A percentile compares a stretch with the other conserved stretches of the same genome.
phyloP scores from a whole-genome alignment of 768 basidiomycete species.

The Fomitopsis serialis region DNA sequence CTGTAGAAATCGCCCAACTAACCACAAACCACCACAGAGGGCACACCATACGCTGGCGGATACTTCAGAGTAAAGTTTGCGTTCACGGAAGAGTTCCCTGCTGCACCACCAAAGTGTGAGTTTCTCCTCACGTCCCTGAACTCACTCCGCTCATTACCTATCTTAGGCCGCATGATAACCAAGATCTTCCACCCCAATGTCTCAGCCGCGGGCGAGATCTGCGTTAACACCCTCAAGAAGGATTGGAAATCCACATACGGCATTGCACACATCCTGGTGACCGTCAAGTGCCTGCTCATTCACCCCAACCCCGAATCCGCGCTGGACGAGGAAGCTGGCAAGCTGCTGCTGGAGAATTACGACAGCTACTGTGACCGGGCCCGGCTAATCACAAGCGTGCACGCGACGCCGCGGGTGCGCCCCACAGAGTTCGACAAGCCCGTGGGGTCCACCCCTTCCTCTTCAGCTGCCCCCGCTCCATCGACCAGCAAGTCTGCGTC shows the following conservation, averaged over 20 bases:
- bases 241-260: constrained; percentile 94
- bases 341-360: constrained; percentile 86
- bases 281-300: constrained; percentile 92
- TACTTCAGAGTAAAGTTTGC: constrained; percentile 76
- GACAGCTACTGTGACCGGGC: constrained; percentile 83
- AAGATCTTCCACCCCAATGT: constrained; percentile 99
- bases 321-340: constrained; percentile 93
- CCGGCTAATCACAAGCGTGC: constrained; percentile 84
- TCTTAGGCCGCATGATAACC: constrained; percentile 79
- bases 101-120: constrained; percentile 90
- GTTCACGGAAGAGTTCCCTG: constrained; percentile 92
- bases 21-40: no score
- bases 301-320: constrained; percentile 97
- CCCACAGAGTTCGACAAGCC: constrained; percentile 68
- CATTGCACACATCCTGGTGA: constrained; percentile 85
- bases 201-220: constrained; percentile 85
- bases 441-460: constrained; percentile 10
- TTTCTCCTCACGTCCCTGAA: constrained; percentile 6
- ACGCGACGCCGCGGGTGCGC: constrained; percentile 64
- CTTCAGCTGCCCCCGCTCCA: no score
- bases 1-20: no score
- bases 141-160: background rate
- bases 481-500: constrained; percentile 14
- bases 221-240: constrained; percentile 96
- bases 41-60: constrained; percentile 69